phyloP scores from a whole-genome alignment of 2,329 filamentous ascomycete genomes.

The Claviceps arundinis region DNA sequence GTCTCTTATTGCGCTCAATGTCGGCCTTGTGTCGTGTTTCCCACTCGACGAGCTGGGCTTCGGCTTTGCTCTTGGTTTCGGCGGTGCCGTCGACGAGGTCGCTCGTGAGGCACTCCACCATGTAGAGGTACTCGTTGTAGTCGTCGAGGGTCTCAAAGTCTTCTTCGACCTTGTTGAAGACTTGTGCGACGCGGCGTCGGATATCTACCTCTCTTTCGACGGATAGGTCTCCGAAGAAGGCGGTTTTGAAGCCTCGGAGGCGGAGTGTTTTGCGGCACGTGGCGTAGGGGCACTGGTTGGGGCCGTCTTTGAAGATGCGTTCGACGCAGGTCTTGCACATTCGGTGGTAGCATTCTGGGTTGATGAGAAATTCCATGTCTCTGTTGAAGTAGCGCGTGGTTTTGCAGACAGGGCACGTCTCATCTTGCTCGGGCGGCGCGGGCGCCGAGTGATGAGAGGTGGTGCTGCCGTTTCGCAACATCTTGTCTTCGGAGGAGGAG shows the following conservation, averaged over 20 bases:
- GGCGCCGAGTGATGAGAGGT: slow-evolving; percentile 8
- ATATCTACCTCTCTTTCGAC: slow-evolving; percentile 94
- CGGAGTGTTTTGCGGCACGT: slow-evolving; percentile 79
- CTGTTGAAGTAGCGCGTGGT: slow-evolving; percentile 90
- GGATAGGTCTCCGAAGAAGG: slow-evolving; percentile 78
- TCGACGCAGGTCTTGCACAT: slow-evolving; percentile 97
- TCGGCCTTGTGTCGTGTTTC: slow-evolving; percentile 58
- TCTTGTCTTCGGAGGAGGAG: slow-evolving; percentile 4
- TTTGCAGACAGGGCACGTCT: slow-evolving; percentile 96
- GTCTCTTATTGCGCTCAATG: slow-evolving; percentile 47
- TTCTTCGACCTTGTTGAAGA: slow-evolving; percentile 80
- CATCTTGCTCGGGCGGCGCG: slow-evolving; percentile 26
- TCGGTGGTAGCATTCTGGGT: slow-evolving; percentile 96
- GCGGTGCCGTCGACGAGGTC: slow-evolving; percentile 67
- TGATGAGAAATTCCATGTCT: slow-evolving; percentile 89
- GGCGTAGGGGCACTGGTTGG: slow-evolving; percentile 82
- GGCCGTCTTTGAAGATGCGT: slow-evolving; percentile 83
- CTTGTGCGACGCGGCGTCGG: slow-evolving; percentile 59
- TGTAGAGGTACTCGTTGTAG: slow-evolving; percentile 91
- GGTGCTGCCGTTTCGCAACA: slow-evolving; percentile 18
- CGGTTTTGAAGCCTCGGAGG: slow-evolving; percentile 68
- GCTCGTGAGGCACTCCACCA: slow-evolving; percentile 80
- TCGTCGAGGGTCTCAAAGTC: slow-evolving; percentile 76
- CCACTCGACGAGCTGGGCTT: slow-evolving; percentile 41
- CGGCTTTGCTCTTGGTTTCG: slow-evolving; percentile 39